Conservation (phyloP, 345 rosid species). For the Noccaea caerulescens region DNA sequence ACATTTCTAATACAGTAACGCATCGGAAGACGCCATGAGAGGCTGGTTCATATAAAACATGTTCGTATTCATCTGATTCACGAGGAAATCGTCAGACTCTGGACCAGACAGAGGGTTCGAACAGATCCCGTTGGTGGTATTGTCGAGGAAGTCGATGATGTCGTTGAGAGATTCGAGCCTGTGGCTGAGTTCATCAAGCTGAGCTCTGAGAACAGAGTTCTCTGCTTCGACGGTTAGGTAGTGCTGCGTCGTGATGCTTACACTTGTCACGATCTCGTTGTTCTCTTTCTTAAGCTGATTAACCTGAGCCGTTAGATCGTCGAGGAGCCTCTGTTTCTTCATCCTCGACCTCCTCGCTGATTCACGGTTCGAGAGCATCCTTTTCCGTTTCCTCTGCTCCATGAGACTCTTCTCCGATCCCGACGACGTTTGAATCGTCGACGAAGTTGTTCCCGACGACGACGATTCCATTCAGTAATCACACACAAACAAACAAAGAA, state of each 20-base stretch:
- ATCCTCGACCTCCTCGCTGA: constrained; percentile 94
- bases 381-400: constrained; percentile 87
- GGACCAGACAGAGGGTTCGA: constrained; percentile 34
- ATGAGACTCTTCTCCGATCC: constrained; percentile 65
- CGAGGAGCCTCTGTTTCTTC: constrained; percentile 90
- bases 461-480: constrained; percentile 71
- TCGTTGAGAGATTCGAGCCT: constrained; percentile 76
- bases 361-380: constrained; percentile 94
- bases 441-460: constrained; percentile 60
- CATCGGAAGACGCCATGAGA: constrained; percentile 71
- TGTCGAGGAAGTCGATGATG: constrained; percentile 54
- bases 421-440: constrained; percentile 62
- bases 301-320: constrained; percentile 71
- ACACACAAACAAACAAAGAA: constrained; percentile 33
- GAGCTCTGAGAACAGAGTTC: constrained; percentile 78
- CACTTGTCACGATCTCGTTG: constrained; percentile 57
- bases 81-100: constrained; percentile 46
- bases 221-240: constrained; percentile 67
- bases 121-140: constrained; percentile 29
- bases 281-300: constrained; percentile 60
- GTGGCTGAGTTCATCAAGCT: constrained; percentile 64
- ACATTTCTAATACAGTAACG: constrained; percentile 51
- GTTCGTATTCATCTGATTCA: constrained; percentile 51
- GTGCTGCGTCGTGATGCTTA: constrained; percentile 63
- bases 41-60: constrained; percentile 61